Evolutionary conservation across 2,329 filamentous ascomycete genomes (phyloP).

Genomic region (Scedosporium dehoogii): DNA sequence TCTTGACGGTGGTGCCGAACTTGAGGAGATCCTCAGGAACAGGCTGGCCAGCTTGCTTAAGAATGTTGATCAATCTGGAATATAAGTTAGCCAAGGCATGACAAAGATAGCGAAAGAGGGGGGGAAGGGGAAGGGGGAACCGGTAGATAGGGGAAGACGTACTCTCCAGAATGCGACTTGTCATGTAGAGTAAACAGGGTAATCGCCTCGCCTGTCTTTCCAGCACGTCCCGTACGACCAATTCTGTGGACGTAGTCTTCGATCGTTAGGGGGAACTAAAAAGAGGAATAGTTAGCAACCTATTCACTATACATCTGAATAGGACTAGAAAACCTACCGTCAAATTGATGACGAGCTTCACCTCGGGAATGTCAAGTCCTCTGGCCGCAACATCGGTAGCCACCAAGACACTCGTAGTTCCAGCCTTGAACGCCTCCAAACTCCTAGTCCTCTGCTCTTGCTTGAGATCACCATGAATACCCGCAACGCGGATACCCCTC

Average conservation of each 20-base stretch:
- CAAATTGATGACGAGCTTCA: conserved; percentile 90
- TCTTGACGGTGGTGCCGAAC: conserved; percentile 97
- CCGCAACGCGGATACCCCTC: conserved; percentile 74
- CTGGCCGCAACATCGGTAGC: conserved; percentile 94
- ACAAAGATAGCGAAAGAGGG: background rate
- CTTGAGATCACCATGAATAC: conserved; percentile 86
- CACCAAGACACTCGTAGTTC: conserved; percentile 72
- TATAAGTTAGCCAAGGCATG: conserved; percentile 1
- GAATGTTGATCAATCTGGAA: conserved; percentile 75
- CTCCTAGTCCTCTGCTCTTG: conserved; percentile 83
- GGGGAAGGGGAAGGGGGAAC: background rate
- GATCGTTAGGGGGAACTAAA: conserved; percentile 76
- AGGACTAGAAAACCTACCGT: conserved; percentile 40
- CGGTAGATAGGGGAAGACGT: conserved; percentile 31
- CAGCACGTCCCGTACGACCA: conserved; percentile 86
- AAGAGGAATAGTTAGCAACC: background rate
- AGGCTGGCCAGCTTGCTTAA: conserved; percentile 83
- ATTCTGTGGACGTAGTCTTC: conserved; percentile 98
- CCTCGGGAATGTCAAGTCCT: conserved; percentile 88
- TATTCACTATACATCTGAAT: background rate
- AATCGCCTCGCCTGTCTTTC: conserved; percentile 78
- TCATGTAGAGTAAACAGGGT: conserved; percentile 94
- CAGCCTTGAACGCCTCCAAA: conserved; percentile 84
- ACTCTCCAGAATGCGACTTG: conserved; percentile 83
- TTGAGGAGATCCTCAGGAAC: conserved; percentile 88